phyloP scores from a whole-genome alignment of 805 yeast genomes.

The Pichia deserticola region DNA sequence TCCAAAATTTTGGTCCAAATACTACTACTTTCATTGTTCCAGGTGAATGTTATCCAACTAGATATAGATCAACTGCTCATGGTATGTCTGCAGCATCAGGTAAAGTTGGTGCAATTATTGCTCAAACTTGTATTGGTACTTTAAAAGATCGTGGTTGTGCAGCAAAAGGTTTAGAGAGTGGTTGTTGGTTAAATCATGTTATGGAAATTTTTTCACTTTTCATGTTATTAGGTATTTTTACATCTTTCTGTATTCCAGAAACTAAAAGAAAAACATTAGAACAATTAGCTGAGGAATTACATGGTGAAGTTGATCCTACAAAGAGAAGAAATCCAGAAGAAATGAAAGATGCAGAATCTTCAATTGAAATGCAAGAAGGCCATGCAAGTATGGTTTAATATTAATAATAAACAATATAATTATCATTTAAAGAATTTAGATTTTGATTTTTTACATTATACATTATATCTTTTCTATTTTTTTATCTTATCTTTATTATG shows the following conservation, averaged over 20 bases:
- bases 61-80: constrained; percentile 93
- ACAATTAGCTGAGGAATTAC: constrained; percentile 71
- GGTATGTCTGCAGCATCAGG: constrained; percentile 92
- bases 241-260: constrained; percentile 72
- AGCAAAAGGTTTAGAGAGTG: constrained; percentile 34
- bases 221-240: constrained; percentile 72
- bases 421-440: too few relatives aligned
- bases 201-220: constrained; percentile 91
- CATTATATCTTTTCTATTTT: too few relatives aligned
- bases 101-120: constrained; percentile 89
- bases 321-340: constrained; percentile 6
- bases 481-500: too few relatives aligned
- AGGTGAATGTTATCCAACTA: constrained; percentile 89
- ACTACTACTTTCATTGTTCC: constrained; percentile 87
- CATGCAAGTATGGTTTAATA: too few relatives aligned
- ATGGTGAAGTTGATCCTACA: constrained; percentile 58
- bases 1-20: constrained; percentile 91
- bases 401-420: too few relatives aligned
- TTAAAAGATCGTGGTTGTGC: constrained; percentile 74
- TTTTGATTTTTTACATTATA: too few relatives aligned
- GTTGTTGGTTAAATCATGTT: constrained; percentile 86
- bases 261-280: constrained; percentile 89
- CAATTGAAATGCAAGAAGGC: not conserved
- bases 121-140: constrained; percentile 83
- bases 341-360: not conserved